phyloP scores from a whole-genome alignment of 768 basidiomycete species.

The Lactarius tabidus region DNA sequence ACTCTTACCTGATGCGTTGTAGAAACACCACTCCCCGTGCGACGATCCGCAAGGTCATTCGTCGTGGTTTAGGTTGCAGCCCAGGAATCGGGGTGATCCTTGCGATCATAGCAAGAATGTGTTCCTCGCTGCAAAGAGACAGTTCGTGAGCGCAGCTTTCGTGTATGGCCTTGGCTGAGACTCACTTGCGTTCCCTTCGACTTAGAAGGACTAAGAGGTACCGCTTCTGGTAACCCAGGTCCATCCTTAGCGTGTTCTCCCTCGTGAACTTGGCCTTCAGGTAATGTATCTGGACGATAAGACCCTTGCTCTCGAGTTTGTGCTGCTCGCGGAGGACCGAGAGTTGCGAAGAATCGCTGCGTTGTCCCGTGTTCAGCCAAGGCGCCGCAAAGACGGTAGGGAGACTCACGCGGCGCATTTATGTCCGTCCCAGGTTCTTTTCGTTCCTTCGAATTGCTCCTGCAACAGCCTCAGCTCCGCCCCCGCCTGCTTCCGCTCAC shows the following conservation, averaged over 20 bases:
- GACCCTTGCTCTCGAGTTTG: slow-evolving; percentile 83
- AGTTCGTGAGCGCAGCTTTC: not conserved
- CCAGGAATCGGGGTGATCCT: slow-evolving; percentile 56
- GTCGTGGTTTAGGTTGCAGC: slow-evolving; percentile 38
- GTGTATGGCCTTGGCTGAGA: not conserved
- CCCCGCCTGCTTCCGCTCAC: slow-evolving; percentile 62
- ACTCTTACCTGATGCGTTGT: slow-evolving; percentile 54
- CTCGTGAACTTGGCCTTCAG: slow-evolving; percentile 88
- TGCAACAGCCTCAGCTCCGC: slow-evolving; percentile 57
- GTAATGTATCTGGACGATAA: slow-evolving; percentile 87
- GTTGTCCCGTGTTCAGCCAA: slow-evolving; percentile 4
- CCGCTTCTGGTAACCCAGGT: slow-evolving; percentile 80
- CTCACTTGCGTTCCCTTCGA: slow-evolving; percentile 67
- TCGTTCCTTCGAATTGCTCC: slow-evolving; percentile 30
- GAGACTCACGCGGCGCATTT: slow-evolving; percentile 54
- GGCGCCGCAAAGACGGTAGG: not conserved
- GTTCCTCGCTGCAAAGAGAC: slow-evolving; percentile 51
- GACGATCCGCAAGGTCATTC: slow-evolving; percentile 52
- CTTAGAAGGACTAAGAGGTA: slow-evolving; percentile 76
- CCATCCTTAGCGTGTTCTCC: slow-evolving; percentile 73
- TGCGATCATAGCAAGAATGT: slow-evolving; percentile 71
- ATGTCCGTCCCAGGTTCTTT: slow-evolving; percentile 59
- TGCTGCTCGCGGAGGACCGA: slow-evolving; percentile 58
- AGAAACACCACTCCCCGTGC: slow-evolving; percentile 62
- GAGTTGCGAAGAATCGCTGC: slow-evolving; percentile 53